Evolutionary conservation across 164 flowering plant genomes (phyloP).

Genomic region (Magnolia kwangsiensis): DNA sequence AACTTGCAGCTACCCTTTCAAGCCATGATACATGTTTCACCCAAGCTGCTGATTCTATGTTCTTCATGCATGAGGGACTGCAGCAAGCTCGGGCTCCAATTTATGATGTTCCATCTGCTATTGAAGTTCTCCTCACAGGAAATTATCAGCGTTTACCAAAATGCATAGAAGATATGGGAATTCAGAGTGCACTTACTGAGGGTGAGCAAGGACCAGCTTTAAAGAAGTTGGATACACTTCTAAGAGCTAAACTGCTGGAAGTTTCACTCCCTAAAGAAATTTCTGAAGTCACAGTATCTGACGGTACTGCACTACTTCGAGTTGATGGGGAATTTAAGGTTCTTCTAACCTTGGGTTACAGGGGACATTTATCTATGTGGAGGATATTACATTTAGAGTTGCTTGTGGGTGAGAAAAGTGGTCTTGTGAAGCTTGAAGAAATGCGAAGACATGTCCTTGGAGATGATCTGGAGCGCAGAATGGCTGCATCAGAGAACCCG

Average conservation of each 20-base stretch:
- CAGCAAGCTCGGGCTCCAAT: slow-evolving; percentile 99
- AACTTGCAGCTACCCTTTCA: slow-evolving; percentile 84
- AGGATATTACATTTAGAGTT: slow-evolving; percentile 90
- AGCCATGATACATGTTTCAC: slow-evolving; percentile 96
- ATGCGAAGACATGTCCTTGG: slow-evolving; percentile 72
- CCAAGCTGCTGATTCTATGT: slow-evolving; percentile 93
- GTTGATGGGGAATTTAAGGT: slow-evolving; percentile 95
- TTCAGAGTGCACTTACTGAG: slow-evolving; percentile 50
- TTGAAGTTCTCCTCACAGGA: slow-evolving; percentile 83
- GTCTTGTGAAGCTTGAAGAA: slow-evolving; percentile 78
- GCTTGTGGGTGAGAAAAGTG: slow-evolving; percentile 91
- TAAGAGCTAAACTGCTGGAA: slow-evolving; percentile 84
- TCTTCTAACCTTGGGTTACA: slow-evolving; percentile 88
- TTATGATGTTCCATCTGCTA: slow-evolving; percentile 96
- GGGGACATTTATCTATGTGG: slow-evolving; percentile 93
- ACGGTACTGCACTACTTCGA: slow-evolving; percentile 73
- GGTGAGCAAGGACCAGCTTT: slow-evolving; percentile 73
- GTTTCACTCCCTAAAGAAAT: slow-evolving; percentile 72
- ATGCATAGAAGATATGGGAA: slow-evolving; percentile 85
- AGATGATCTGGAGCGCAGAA: slow-evolving; percentile 94
- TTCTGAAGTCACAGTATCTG: slow-evolving; percentile 70
- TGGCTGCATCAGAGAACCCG: slow-evolving; percentile 89
- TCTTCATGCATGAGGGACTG: slow-evolving; percentile 95
- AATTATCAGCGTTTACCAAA: slow-evolving; percentile 80
- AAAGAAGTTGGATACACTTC: slow-evolving; percentile 71